Base-by-base conservation (phyloP, 345 rosid species). In the Salix dunnii region DNA sequence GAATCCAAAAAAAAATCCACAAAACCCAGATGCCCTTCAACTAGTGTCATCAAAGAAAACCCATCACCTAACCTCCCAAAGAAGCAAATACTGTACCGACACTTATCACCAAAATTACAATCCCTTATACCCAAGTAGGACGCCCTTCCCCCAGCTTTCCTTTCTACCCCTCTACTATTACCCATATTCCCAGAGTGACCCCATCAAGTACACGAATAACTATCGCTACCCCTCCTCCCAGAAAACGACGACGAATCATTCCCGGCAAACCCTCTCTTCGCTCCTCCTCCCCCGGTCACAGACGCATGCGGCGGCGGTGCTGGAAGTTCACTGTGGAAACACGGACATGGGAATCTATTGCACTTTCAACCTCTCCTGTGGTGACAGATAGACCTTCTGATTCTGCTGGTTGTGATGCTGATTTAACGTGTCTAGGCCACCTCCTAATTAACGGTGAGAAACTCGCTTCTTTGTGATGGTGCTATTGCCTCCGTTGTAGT, bases 11-110 rank as follows among this genome's bases (percentile, higher is more conserved):
- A 61, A 42, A 9, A 96, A n/a, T n/a, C n/a, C n/a, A n/a, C n/a
- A n/a, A n/a, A n/a, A n/a, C n/a, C n/a, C n/a, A n/a, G 89, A 80
- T 93, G 99, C 27, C 98, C 98, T 77, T 93, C 99, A 46, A 94
- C 92, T 75, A 88, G 92, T 49, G 91, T 92, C 85, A 94, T 28
- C 76, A 91, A 78, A 14, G 89, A 70, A 70, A 96, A 92, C 20
- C 86, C 65, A 28, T 92, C 97, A 27, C 99, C 97, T 76, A 87
- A 76, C 68, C 86, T 91, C 99, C 99, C 36, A 94, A 25, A 89
- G 86, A 87, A 92, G 98, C 84, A 92, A 84, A 77, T 30, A 94
- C 86, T 80, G 85, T 83, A 92, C 80, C 86, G 85, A 75, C 97
- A 92, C 82, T 81, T 88, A 7, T 92, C 99, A 21, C 92, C 97